Evolutionary conservation across 2,329 filamentous ascomycete genomes (phyloP), one percentile per base, ranked within the genome.

Genomic region (Dothiorella sarmentorum): DNA sequence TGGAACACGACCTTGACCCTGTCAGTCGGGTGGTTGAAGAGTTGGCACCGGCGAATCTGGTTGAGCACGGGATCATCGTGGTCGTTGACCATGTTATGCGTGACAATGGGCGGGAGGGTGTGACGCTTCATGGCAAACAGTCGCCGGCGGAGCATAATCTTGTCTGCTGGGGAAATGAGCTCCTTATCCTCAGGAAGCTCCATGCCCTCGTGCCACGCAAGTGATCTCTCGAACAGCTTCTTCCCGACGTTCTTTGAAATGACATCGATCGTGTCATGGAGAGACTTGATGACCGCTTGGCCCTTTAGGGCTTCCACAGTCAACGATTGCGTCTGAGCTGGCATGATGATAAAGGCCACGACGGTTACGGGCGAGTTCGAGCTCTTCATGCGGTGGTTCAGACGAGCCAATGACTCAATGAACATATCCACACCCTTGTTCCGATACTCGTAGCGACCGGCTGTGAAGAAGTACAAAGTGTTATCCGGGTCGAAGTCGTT

Each of bases 391-490:
- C 89, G 85, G 78, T 97, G 92, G 76, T 99, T 99, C 68, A 99
- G 78, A 42, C 94, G 89, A 26, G 94, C 94, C 63, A 99, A 79
- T 3, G 92, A 94, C 76, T 99, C 94, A 66, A 99, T 96, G 75
- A 97, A 99, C 94, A 99, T 97, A 75, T 99, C 94, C 9, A 97
- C 93, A 69, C 94, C 94, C 78, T 99, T 99, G 72, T 99, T 99
- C 64, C 94, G 83, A 82, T 93, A 99, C 75, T 99, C 94, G 70
- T 99, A 99, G 63, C 94, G 89, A 61, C 94, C 94, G 6, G 94
- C 89, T 3, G 92, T 99, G 80, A 99, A 99, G 77, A 97, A 88
- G 77, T 97, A 99, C 33, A 99, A 83, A 0, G 94, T 99, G 75
- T 97, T 96, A 61, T 97, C 92, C 13, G 91, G 86, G 62, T 97